Evolutionary conservation across 2,329 filamentous ascomycete species (phyloP), one percentile per base, ranked within the genome.

Genomic region (Neoscytalidium dimidiatum): DNA sequence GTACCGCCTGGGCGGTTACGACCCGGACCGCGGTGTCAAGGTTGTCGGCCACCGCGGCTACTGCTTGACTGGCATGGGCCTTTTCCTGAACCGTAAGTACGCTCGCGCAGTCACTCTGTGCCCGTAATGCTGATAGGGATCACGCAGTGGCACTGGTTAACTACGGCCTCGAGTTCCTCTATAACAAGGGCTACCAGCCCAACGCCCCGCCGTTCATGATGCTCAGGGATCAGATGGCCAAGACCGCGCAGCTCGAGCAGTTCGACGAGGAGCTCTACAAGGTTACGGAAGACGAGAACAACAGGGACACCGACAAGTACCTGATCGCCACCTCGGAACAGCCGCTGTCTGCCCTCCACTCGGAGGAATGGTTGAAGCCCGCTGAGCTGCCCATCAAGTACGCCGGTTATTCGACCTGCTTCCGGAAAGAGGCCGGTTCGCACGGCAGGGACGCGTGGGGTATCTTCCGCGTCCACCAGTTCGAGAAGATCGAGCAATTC

Each of bases 211-310:
- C 94, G 1, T 93, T 92, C 75, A 96, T 99, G 83, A 97, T 98
- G 92, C 86, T 94, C 68, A 91, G 92, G 78, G 92, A 96, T 58
- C 90, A 92, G 77, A 99, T 99, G 95, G 94, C 91, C 67, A 98
- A 98, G 84, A 99, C 95, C 0, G 95, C 95, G 2, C 95, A 99
- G 80, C 88, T 99, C 28, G 93, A 95, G 71, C 92, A 97, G 74
- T 99, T 99, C 74, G 95, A 99, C 74, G 95, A 98, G 78, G 94
- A 98, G 79, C 83, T 99, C 60, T 99, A 99, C 85, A 98, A 98
- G 82, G 94, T 99, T 64, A 85, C 85, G 26, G 88, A 94, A 70
- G 90, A 91, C 76, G 91, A 92, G 66, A 92, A 96, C 71, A 88
- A 92, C 69, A 79, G 79, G 41, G 87, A 92, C 72, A 92, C 91